Percentiles rank a stretch among this genome's conserved stretches.
Conservation (phyloP, 345 rosid genomes). For the Salix udensis region DNA sequence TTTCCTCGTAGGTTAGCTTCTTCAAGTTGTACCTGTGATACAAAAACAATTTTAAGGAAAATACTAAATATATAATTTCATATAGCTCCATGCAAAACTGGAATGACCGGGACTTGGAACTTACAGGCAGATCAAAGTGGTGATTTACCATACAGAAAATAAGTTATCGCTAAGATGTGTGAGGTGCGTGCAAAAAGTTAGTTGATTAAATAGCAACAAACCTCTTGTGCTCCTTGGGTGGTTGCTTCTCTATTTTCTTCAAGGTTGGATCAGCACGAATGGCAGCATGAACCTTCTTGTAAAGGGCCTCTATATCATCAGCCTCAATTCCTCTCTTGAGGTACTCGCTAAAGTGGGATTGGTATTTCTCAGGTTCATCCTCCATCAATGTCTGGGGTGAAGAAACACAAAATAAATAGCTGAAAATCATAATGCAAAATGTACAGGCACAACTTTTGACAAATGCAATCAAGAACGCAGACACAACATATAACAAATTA, state of each 20-base stretch:
- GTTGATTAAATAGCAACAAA: constrained; percentile 13
- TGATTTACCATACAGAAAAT: too few species aligned
- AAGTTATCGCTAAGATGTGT: too few species aligned
- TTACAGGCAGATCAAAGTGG: background rate
- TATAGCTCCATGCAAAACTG: background rate
- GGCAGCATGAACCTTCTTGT: constrained; percentile 75
- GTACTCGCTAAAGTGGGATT: constrained; percentile 58
- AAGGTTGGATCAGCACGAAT: constrained; percentile 64
- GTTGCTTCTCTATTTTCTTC: constrained; percentile 47
- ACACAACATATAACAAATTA: background rate
- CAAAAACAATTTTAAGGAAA: background rate
- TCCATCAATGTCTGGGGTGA: constrained; percentile 46
- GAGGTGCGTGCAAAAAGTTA: background rate
- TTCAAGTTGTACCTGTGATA: constrained; percentile 67
- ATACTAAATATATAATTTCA: too few species aligned
- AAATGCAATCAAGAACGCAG: background rate
- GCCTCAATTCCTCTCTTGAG: constrained; percentile 58
- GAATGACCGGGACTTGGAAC: background rate
- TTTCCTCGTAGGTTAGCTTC: constrained; percentile 79
- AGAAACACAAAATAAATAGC: background rate
- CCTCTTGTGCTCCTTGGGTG: constrained; percentile 65
- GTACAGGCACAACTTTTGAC: background rate
- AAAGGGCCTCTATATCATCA: constrained; percentile 49
- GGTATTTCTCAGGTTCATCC: constrained; percentile 77
- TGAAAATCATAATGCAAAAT: background rate